These are phyloP conservation scores for Aaosphaeria arxii DNA, from an alignment of 2,329 filamentous ascomycete genomes.

Conservation along the genomic window DNA sequence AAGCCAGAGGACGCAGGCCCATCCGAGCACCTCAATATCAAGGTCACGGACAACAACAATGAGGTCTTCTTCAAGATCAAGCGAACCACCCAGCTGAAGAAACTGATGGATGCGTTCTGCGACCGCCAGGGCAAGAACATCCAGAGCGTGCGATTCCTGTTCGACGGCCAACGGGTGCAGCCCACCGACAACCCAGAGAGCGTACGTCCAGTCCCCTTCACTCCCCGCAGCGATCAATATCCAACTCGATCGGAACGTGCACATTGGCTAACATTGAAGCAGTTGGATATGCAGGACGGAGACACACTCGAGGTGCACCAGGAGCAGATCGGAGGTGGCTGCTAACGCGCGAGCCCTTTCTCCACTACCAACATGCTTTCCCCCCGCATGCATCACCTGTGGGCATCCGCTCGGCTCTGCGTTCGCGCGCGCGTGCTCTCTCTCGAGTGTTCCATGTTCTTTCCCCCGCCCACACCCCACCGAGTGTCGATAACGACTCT, in stretches of 20 bases:
- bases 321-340: slow-evolving; percentile 84
- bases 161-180: slow-evolving; percentile 92
- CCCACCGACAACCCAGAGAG: slow-evolving; percentile 85
- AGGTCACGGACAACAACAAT: slow-evolving; percentile 98
- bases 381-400: too few relatives aligned
- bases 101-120: slow-evolving; percentile 98
- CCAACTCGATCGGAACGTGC: neutral
- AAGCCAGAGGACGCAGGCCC: slow-evolving; percentile 47
- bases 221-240: neutral
- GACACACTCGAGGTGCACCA: slow-evolving; percentile 97
- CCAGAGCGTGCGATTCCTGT: slow-evolving; percentile 85
- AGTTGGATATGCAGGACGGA: slow-evolving; percentile 97
- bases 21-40: slow-evolving; percentile 93
- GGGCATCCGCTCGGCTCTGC: too few relatives aligned
- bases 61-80: slow-evolving; percentile 99
- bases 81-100: slow-evolving; percentile 90
- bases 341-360: slow-evolving; percentile 11
- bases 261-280: neutral
- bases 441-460: too few relatives aligned
- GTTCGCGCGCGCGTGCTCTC: too few relatives aligned
- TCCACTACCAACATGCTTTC: too few relatives aligned
- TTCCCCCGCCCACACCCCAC: too few relatives aligned
- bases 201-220: slow-evolving; percentile 54
- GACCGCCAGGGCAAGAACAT: slow-evolving; percentile 89
- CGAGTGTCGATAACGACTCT: too few relatives aligned